Base-by-base conservation (phyloP, 805 yeast genomes). In the Cyberlindnera mycetangii region DNA sequence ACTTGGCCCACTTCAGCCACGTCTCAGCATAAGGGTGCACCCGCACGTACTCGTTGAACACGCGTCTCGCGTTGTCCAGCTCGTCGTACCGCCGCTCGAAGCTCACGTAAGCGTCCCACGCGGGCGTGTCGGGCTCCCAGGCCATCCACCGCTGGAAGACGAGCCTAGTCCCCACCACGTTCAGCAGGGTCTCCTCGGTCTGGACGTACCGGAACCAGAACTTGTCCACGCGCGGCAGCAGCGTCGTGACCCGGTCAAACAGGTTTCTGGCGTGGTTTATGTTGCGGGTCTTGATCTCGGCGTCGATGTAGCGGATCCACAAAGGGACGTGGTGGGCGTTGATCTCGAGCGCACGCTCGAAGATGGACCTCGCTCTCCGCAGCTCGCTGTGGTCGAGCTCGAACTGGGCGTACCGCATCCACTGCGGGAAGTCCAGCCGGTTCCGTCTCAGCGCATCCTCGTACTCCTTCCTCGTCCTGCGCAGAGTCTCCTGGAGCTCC, bases 361-460 rank as follows among this genome's bases (percentile, higher is more conserved):
- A 85, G 6, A 93, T 72, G 0, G 97, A 86, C 44, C 98, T 70
- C 0, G 95, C 96, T 18, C 97, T 70, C 16, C 77, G 71, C 48
- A 77, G 72, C 57, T 92, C 96, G 48, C 80, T 83, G 54, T 87
- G 92, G 5, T 84, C 85, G 4, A 82, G 62, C 64, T 92, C 99
- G 78, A 89, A 88, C 47, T 76, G 77, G 0, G 97, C 98, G 62
- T 92, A 93, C 44, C 97, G 71, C 60, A 88, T 73, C 97, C 98
- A 93, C 60, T 89, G 96, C 2, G 88, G 84, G 56, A 77, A 72
- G 57, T 89, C 89, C 28, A 84, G 75, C 47, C 96, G 69, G 60
- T 92, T 92, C 53, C 93, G 75, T 54, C 93, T 79, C 42, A 93
- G 66, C n/a, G 90, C 95, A 52, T 82, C 82, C 65, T 93, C 98